Evolutionary conservation across 768 basidiomycete species (phyloP).

Genomic region (Boletus pseudo-olivaceus): DNA sequence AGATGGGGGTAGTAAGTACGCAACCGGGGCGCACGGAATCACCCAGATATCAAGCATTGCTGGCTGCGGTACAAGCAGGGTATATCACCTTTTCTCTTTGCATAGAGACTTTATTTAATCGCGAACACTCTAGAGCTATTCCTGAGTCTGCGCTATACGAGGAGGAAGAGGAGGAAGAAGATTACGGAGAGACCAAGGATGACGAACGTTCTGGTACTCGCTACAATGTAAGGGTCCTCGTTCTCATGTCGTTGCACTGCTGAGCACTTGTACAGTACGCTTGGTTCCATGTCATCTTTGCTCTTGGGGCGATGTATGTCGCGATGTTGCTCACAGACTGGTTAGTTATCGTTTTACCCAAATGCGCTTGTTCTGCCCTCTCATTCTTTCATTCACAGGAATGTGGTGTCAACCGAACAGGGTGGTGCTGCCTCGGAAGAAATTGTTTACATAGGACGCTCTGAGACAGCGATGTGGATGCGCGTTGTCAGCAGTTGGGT

Average conservation of each 20-base stretch:
- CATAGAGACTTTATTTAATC: background rate
- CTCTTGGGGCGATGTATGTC: conserved; percentile 95
- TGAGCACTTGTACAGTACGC: conserved; percentile 61
- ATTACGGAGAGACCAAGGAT: conserved; percentile 72
- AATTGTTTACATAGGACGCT: conserved; percentile 90
- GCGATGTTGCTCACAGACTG: conserved; percentile 97
- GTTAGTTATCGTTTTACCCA: conserved; percentile 46
- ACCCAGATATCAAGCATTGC: conserved; percentile 87
- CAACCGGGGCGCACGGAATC: conserved; percentile 84
- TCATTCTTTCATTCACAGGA: conserved; percentile 43
- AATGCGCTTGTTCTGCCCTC: background rate
- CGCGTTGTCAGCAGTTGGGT: conserved; percentile 94
- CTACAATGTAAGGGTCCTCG: conserved; percentile 69
- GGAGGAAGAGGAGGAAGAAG: conserved; percentile 74
- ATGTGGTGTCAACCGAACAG: conserved; percentile 60
- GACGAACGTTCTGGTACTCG: conserved; percentile 93
- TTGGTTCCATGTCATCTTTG: conserved; percentile 99
- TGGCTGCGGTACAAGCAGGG: conserved; percentile 97
- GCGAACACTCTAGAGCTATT: conserved; percentile 57
- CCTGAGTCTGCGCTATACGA: conserved; percentile 87
- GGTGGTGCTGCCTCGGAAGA: conserved; percentile 51
- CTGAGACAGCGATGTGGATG: conserved; percentile 99
- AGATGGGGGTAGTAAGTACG: conserved; percentile 71
- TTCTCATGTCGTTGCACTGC: background rate
- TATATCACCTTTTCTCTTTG: conserved; percentile 33